Evolutionary conservation across 495 filamentous ascomycete species (phyloP), one percentile per base, ranked within the genome.

Genomic region (Penicillium nucicola): DNA sequence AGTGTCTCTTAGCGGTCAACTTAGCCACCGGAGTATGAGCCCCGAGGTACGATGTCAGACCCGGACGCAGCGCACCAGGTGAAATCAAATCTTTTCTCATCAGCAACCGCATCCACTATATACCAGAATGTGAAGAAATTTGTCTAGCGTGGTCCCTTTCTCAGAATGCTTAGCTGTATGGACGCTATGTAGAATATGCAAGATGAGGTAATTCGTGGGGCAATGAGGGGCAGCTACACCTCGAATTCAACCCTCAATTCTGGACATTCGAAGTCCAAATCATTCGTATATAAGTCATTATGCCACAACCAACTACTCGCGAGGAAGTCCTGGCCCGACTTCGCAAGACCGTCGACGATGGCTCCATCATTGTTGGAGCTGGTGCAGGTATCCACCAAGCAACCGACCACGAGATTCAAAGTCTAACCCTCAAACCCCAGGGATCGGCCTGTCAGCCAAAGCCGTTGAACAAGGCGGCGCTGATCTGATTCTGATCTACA

Each of bases 401-500:
- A 2, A 3, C 8, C 14, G 7, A 4, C 1, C 33, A 19, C n/a
- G 14, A 5, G 10, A 38, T n/a, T n/a, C n/a, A n/a, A n/a, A 12
- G 12, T 30, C 22, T 9, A 33, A 15, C 33, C 32, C 33, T 14
- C 18, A 35, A 14, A 41, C 38, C 23, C 17, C 36, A 81, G 79
- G 78, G 13, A 88, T 85, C 57, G 85, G 85, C 8, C 79, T 88
- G 5, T 84, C 84, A 1, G 85, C 85, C 52, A 87, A 89, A 58
- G 83, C 76, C 55, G 71, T 86, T 60, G 84, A 88, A 61, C 72
- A 76, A 28, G 85, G 83, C 52, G 83, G 85, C 49, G 78, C 71
- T 41, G 84, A 88, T 53, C 74, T 87, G 20, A 85, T 88, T 47
- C 78, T 88, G 48, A 72, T 88, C 66, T 88, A 88, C 72, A 88